phyloP scores from a whole-genome alignment of 179 eudicot genomes.

The Beta macrorhiza region DNA sequence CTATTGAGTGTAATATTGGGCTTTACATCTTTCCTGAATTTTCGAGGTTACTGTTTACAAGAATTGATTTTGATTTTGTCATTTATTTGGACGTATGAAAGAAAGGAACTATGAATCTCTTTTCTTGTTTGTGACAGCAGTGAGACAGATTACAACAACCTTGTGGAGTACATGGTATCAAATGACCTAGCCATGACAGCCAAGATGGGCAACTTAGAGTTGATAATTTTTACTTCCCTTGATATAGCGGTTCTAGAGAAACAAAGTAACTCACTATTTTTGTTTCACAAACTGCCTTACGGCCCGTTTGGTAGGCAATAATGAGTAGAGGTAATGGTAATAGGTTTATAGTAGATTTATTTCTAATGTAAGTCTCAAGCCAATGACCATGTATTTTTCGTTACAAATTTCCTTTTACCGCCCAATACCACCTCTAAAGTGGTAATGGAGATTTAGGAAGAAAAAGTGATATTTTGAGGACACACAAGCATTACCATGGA shows the following conservation, averaged over 20 bases:
- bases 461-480: no score
- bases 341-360: no score
- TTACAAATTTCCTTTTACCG: neutral
- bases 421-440: no score
- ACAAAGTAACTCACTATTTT: neutral
- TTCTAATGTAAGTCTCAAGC: no score
- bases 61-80: neutral
- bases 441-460: no score
- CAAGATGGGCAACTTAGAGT: constrained; percentile 4
- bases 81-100: neutral
- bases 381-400: neutral
- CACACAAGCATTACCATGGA: no score
- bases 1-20: constrained; percentile 5
- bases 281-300: neutral
- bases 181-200: constrained; percentile 28
- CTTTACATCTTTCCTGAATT: constrained; percentile 21
- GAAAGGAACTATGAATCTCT: neutral
- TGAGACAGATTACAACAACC: constrained; percentile 16
- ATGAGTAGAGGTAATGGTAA: no score
- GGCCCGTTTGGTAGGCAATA: no score
- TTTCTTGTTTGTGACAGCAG: constrained; percentile 14
- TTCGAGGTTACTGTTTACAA: constrained; percentile 9
- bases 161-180: constrained; percentile 25
- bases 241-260: constrained; percentile 8
- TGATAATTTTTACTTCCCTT: constrained; percentile 22